phyloP scores from a whole-genome alignment of 1,139 yeast species.

The Scheffersomyces insectosa region DNA sequence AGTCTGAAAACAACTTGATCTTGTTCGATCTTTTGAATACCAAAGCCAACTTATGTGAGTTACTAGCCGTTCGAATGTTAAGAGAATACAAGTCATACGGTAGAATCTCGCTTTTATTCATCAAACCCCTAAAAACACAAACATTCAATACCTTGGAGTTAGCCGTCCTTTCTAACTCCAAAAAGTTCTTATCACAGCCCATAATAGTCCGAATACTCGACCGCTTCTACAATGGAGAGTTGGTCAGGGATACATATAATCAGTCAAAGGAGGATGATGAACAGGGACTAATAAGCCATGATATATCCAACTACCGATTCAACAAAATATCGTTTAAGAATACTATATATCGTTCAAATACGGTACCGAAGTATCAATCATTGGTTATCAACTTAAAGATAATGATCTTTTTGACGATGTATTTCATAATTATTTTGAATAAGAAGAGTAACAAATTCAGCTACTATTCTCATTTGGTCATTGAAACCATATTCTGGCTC shows the following conservation, averaged over 20 bases:
- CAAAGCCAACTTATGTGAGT: constrained; percentile 56
- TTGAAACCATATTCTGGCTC: constrained; percentile 34
- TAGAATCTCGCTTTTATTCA: constrained; percentile 44
- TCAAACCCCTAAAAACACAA: constrained; percentile 39
- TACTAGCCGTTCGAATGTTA: constrained; percentile 53
- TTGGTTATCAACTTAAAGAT: constrained; percentile 42
- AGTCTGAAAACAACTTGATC: constrained; percentile 49
- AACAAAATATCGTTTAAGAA: constrained; percentile 30
- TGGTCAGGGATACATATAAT: constrained; percentile 34
- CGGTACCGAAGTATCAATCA: constrained; percentile 47
- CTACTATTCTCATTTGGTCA: constrained; percentile 2
- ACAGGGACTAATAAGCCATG: constrained; percentile 22
- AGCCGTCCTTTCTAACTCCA: constrained; percentile 55
- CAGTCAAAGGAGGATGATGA: constrained; percentile 39
- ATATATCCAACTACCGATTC: constrained; percentile 39
- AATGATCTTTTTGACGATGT: constrained; percentile 31
- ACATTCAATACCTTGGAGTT: constrained; percentile 53
- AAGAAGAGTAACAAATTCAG: constrained; percentile 14
- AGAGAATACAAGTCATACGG: constrained; percentile 50
- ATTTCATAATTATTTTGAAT: constrained; percentile 32
- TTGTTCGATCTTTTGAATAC: constrained; percentile 51
- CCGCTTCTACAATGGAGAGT: constrained; percentile 56
- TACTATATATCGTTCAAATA: constrained; percentile 31
- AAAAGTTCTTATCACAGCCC: constrained; percentile 58
- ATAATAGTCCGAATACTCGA: constrained; percentile 51